Base-by-base conservation (phyloP, 345 rosid genomes). In the Brassica incana region DNA sequence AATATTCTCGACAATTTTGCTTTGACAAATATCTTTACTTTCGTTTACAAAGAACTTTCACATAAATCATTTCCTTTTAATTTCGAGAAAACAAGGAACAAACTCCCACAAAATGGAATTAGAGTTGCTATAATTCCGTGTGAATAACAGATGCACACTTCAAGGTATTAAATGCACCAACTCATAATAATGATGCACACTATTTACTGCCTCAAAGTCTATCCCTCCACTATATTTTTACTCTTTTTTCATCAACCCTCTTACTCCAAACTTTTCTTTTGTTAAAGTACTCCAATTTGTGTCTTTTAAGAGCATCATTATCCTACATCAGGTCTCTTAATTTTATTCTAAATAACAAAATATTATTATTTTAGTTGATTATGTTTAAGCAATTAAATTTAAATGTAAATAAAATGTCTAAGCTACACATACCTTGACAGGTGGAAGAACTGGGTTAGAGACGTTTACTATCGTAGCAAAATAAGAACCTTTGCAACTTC, bases 201-300 rank as follows among this genome's bases (percentile, higher is more conserved):
- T 58, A 65, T 78, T 66, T 72, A 78, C 6, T 78, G 69, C 69
- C 63, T 40, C 56, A 32, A 65, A 69, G 61, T 59, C 56, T 67
- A 78, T 40, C 33, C 8, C 20, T 35, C 35, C 61, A n/a, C 18
- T 52, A 27, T 11, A 30, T 23, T 23, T 23, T 23, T 23, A 20
- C 23, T 20, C 23, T 20, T 65, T 18, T 58, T 35, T 48, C 62
- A 66, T 72, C 67, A 54, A 61, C 58, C 45, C 81, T 71, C 67
- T n/a, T 58, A 30, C 77, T 30, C 6, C n/a, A 45, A 45, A 45
- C 5, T 45, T 45, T 45, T 27, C 4, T 27, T 27, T 27, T 27
- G 30, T 27, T 3, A 27, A 27, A 27, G 30, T 27, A 27, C 30
- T 27, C 30, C 30, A 27, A 27, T 27, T 33, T 45, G 12, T 43